Conservation (phyloP, 1,139 yeast genomes). For the Candida dubliniensis region DNA sequence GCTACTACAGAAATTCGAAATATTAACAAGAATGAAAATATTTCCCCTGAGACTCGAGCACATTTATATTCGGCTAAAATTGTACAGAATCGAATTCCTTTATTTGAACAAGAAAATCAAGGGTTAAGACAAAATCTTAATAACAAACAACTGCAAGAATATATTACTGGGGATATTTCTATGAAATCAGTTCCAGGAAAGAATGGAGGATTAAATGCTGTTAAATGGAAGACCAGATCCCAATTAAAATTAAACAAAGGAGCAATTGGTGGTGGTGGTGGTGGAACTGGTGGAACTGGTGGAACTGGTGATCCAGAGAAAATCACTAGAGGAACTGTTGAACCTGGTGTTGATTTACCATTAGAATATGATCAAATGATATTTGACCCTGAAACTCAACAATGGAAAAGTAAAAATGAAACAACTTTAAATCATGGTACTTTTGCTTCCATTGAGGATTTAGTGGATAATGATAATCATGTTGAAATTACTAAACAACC, state of each 20-base stretch:
- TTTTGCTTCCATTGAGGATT: constrained; percentile 47
- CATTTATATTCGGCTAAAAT: constrained; percentile 1
- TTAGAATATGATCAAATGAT: constrained; percentile 41
- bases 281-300: constrained; percentile 37
- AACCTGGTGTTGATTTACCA: constrained; percentile 39
- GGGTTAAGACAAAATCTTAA: constrained; percentile 10
- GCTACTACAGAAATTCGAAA: neutral
- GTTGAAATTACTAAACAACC: constrained; percentile 4
- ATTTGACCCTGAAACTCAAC: constrained; percentile 36
- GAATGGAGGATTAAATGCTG: constrained; percentile 8
- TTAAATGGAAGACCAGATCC: constrained; percentile 42
- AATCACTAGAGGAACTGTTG: constrained; percentile 29
- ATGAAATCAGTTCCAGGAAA: neutral
- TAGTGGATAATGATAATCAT: constrained; percentile 21
- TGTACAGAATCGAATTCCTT: constrained; percentile 1
- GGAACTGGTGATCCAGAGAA: constrained; percentile 8
- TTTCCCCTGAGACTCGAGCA: constrained; percentile 1
- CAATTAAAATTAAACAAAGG: constrained; percentile 25
- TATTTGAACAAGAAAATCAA: constrained; percentile 14
- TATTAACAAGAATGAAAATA: neutral
- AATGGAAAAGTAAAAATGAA: constrained; percentile 37
- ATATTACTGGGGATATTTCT: neutral
- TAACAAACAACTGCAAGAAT: neutral
- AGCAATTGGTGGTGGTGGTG: neutral
- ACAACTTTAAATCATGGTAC: constrained; percentile 16